Conservation (phyloP, 805 yeast genomes). For the Cyberlindnera japonica region DNA sequence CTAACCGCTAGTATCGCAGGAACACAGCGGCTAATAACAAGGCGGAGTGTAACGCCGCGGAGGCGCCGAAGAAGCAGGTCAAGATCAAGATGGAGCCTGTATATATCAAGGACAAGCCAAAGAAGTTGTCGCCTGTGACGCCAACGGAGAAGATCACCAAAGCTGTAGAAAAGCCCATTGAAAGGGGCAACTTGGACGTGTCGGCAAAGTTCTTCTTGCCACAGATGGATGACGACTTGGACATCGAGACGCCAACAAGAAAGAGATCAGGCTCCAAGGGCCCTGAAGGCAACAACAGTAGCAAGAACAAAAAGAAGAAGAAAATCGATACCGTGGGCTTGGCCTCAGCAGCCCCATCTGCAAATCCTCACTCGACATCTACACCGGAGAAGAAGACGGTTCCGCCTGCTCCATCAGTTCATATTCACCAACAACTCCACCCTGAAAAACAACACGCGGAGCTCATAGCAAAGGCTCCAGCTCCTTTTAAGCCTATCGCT, state of each 20-base stretch:
- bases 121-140: constrained; percentile 15
- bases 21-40: neutral
- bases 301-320: constrained; percentile 6
- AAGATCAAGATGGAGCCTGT: constrained; percentile 21
- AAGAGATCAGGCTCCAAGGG: constrained; percentile 9
- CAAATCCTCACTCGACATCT: constrained; percentile 5
- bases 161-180: constrained; percentile 8
- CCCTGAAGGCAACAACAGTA: constrained; percentile 1
- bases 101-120: neutral
- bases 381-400: constrained; percentile 7
- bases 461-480: constrained; percentile 16
- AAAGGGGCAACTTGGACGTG: constrained; percentile 10
- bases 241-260: constrained; percentile 17
- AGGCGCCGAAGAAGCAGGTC: constrained; percentile 14
- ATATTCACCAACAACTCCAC: neutral
- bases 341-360: neutral
- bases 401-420: neutral
- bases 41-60: neutral
- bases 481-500: constrained; percentile 9
- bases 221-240: constrained; percentile 7
- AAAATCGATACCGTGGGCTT: neutral
- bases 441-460: too few species aligned
- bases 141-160: constrained; percentile 17
- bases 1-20: too few species aligned
- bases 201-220: constrained; percentile 23